Conservation (phyloP, 2,329 filamentous ascomycete genomes). For the Fragosphaeria purpurea region DNA sequence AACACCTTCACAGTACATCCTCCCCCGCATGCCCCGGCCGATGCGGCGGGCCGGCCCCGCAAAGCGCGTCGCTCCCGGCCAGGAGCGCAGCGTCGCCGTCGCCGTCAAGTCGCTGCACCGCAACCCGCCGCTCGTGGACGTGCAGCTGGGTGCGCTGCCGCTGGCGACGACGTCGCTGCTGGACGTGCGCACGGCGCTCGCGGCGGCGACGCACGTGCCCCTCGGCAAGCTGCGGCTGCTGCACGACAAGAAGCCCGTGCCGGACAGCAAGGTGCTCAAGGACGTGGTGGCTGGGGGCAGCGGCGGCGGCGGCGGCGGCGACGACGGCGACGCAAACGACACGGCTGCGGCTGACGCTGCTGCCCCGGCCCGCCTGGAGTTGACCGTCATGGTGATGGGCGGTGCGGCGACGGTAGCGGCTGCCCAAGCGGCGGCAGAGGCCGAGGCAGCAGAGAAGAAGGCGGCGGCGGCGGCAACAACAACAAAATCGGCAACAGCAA, state of each 20-base stretch:
- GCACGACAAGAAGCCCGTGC: conserved; percentile 75
- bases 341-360: too few relatives aligned
- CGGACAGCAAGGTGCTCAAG: conserved; percentile 65
- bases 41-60: conserved; percentile 37
- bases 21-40: conserved; percentile 54
- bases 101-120: conserved; percentile 62
- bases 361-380: conserved; percentile 46
- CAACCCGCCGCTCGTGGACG: conserved; percentile 54
- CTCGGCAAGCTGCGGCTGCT: conserved; percentile 79
- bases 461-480: conserved; percentile 29
- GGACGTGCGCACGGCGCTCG: conserved; percentile 65
- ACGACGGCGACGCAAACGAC: conserved; percentile 26
- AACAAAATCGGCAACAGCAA: conserved; percentile 33
- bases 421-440: conserved; percentile 10
- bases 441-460: conserved; percentile 6
- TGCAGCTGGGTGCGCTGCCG: conserved; percentile 53
- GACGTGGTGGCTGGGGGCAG: conserved; percentile 46
- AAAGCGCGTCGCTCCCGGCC: conserved; percentile 37
- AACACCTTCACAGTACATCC: conserved; percentile 48
- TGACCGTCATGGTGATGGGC: conserved; percentile 81
- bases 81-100: conserved; percentile 45
- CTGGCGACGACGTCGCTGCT: conserved; percentile 60
- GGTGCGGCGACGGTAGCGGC: conserved; percentile 42
- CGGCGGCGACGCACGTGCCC: conserved; percentile 50
- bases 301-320: conserved; percentile 33